These are phyloP conservation scores for Serendipita sp. DNA, from an alignment of 768 basidiomycete genomes.

Conservation along the genomic window DNA sequence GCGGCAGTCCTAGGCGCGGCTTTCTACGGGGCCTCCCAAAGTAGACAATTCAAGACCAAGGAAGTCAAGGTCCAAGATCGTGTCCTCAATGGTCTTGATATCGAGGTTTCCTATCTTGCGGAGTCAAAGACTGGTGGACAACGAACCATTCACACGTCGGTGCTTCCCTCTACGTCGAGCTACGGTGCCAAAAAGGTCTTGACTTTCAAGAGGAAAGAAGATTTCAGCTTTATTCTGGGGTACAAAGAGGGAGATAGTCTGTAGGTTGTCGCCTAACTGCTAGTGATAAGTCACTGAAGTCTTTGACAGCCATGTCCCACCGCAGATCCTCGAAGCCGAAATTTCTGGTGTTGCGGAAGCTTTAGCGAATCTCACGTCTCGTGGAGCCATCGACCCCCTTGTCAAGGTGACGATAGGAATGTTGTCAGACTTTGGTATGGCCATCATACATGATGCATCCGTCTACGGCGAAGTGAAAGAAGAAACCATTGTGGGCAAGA, in stretches of 20 bases:
- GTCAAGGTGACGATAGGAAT: conserved; percentile 72
- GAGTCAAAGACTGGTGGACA: conserved; percentile 27
- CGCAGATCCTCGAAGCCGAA: conserved; percentile 54
- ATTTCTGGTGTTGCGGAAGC: conserved; percentile 61
- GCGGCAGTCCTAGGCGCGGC: conserved; percentile 87
- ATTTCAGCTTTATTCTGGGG: conserved; percentile 61
- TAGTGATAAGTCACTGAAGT: neutral
- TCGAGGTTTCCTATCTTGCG: conserved; percentile 64
- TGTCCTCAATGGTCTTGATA: conserved; percentile 41
- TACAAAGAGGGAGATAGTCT: conserved; percentile 51
- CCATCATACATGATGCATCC: conserved; percentile 62
- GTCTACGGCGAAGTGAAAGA: conserved; percentile 70
- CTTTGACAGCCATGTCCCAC: conserved; percentile 11
- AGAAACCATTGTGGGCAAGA: conserved; percentile 60
- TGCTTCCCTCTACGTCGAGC: conserved; percentile 68
- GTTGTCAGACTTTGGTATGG: conserved; percentile 76
- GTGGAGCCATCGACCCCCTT: conserved; percentile 63
- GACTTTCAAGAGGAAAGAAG: conserved; percentile 69
- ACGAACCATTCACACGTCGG: conserved; percentile 53
- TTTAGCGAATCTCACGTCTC: conserved; percentile 65
- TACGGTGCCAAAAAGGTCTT: conserved; percentile 70
- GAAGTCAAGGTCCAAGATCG: conserved; percentile 66
- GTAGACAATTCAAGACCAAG: conserved; percentile 88
- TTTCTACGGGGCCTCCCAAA: conserved; percentile 76
- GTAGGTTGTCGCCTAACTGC: conserved; percentile 26